Evolutionary conservation across 352 stramenopile genomes (phyloP).

Genomic region (Phytophthora nicotianae): DNA sequence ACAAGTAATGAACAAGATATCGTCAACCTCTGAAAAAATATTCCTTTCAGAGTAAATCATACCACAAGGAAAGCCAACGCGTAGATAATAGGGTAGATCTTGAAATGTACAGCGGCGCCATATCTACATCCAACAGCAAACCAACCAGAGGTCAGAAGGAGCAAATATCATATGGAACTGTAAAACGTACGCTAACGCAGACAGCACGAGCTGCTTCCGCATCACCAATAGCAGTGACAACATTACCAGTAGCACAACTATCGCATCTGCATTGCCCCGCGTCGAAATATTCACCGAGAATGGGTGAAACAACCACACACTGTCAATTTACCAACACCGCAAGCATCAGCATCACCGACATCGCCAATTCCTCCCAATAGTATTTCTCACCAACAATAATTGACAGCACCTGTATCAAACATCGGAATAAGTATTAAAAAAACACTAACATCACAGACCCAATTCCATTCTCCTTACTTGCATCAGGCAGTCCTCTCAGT

Average conservation of each 20-base stretch:
- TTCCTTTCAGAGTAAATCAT: slow-evolving; percentile 12
- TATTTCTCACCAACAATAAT: slow-evolving; percentile 58
- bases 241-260: slow-evolving; percentile 94
- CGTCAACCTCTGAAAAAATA: background rate
- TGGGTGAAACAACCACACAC: slow-evolving; percentile 97
- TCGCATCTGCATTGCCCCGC: slow-evolving; percentile 96
- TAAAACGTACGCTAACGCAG: slow-evolving; percentile 63
- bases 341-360: slow-evolving; percentile 1
- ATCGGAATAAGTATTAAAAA: background rate
- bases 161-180: background rate
- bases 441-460: background rate
- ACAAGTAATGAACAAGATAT: background rate
- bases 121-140: slow-evolving; percentile 58
- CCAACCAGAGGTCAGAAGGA: slow-evolving; percentile 4
- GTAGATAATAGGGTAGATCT: slow-evolving; percentile 99
- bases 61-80: slow-evolving; percentile 88
- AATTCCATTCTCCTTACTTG: slow-evolving; percentile 38
- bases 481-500: slow-evolving; percentile 56
- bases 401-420: slow-evolving; percentile 47
- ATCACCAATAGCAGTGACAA: slow-evolving; percentile 89
- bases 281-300: slow-evolving; percentile 99
- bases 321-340: slow-evolving; percentile 20
- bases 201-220: slow-evolving; percentile 75
- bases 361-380: background rate
- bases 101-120: slow-evolving; percentile 97